phyloP scores from a whole-genome alignment of 352 stramenopile genomes.

The Globisporangium mamillatum region DNA sequence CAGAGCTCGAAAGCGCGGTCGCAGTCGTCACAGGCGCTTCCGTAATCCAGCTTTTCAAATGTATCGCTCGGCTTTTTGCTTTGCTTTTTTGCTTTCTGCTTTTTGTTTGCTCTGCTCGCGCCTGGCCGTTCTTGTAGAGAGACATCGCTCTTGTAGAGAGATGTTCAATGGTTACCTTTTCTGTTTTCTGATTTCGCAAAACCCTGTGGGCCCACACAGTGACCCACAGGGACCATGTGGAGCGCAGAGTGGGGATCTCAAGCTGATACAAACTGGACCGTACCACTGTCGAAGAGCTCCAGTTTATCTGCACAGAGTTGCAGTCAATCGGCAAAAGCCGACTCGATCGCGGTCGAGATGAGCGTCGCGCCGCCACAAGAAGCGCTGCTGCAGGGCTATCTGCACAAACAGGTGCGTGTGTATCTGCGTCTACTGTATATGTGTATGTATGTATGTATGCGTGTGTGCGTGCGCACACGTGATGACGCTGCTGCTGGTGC shows the following conservation, averaged over 20 bases:
- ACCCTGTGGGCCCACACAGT: not conserved
- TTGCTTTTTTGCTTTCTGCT: not conserved
- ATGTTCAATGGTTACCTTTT: not conserved
- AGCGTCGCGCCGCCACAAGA: conserved; percentile 45
- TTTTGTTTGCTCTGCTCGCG: not conserved
- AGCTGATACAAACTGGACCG: not conserved
- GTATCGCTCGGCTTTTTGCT: not conserved
- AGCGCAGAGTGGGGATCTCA: not conserved
- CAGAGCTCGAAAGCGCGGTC: not conserved
- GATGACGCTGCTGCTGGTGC: not conserved
- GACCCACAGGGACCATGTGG: conserved; percentile 3
- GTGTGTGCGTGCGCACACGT: not conserved
- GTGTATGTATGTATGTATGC: not conserved
- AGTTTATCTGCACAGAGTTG: not conserved
- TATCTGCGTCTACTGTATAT: not conserved
- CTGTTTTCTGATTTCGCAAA: not conserved
- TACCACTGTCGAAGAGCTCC: not conserved
- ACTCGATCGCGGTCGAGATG: conserved; percentile 29
- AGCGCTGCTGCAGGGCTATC: conserved; percentile 73
- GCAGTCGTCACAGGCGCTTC: not conserved
- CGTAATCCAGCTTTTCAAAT: not conserved
- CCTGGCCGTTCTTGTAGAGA: not conserved
- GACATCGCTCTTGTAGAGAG: not conserved
- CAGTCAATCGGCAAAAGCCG: conserved; percentile 1
- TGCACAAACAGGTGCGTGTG: conserved; percentile 70